Percentiles rank a stretch among this genome's conserved stretches.
Evolutionary conservation across 345 rosid species (phyloP).

Genomic region (Chamaenerion angustifolium): DNA sequence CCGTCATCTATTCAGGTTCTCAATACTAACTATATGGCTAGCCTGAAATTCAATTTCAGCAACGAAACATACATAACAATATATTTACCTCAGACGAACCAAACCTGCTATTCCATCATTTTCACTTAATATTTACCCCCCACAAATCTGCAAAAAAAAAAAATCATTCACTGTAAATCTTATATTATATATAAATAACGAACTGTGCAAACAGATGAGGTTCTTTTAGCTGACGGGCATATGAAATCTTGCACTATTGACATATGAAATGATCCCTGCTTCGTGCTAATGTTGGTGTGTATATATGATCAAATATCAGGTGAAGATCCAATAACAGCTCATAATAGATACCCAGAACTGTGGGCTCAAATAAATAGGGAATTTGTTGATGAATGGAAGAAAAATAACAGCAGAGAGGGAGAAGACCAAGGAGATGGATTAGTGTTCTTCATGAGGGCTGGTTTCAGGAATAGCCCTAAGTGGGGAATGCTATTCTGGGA

Average conservation of each 20-base stretch:
- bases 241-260: no score
- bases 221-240: no score
- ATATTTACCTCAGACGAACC: no score
- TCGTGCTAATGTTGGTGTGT: no score
- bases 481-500: constrained; percentile 77
- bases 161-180: no score
- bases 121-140: no score
- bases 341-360: constrained; percentile 63
- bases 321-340: constrained; percentile 58
- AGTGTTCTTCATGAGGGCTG: constrained; percentile 68
- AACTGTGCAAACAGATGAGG: no score
- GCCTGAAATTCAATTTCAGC: not conserved
- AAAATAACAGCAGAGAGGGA: constrained; percentile 12
- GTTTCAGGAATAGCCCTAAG: constrained; percentile 55
- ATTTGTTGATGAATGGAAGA: constrained; percentile 56
- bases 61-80: no score
- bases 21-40: constrained; percentile 2
- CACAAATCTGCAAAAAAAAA: no score
- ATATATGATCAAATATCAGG: constrained; percentile 19
- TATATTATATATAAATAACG: no score
- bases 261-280: no score
- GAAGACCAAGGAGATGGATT: constrained; percentile 30
- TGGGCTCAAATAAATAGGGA: constrained; percentile 66
- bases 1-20: constrained; percentile 44
- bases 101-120: no score